Evolutionary conservation across 169 alveolate genomes (phyloP), one percentile per base, ranked within the genome.

Genomic region (Toxoplasma gondii): DNA sequence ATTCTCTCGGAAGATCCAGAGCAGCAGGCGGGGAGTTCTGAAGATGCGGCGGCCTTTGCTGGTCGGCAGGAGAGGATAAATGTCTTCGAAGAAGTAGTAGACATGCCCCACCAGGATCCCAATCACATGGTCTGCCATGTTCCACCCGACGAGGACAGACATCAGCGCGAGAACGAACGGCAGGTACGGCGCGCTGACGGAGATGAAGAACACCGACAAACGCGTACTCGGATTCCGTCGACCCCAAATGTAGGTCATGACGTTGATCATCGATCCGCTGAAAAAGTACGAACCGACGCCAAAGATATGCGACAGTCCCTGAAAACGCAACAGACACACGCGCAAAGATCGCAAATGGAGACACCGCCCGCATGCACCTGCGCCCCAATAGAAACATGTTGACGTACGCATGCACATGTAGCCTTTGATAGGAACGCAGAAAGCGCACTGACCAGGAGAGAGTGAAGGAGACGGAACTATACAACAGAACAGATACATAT

Each of bases 191-290:
- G 99, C 99, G 49, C 97, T 97, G 41, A 98, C 98, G 49, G 98
- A 96, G 95, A 98, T 91, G 93, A 98, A 97, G 83, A 98, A 93
- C 44, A 98, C 97, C 29, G 98, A 97, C 88, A 98, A 97, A 34
- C 98, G 93, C 44, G 98, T 96, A 87, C 97, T 95, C 17, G 99
- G 98, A 91, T 98, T 98, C 95, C 98, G 97, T 58, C 98, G 94
- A 34, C 99, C 98, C 99, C 99, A 98, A 34, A 98, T 96, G 96
- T 98, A 98, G 44, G 99, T 98, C 97, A 98, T 96, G 90, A 98
- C 98, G 96, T 98, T 97, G 88, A 98, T 98, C 97, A 98, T 97
- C 87, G 98, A 97, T n/a, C 99, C 98, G 80, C 98, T 97, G 94
- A 96, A 98, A 91, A 98, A 97, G 96, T 97, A 97, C 70, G 97